Base-by-base conservation (phyloP, 2,329 filamentous ascomycete species). In the Fusarium aywerte region DNA sequence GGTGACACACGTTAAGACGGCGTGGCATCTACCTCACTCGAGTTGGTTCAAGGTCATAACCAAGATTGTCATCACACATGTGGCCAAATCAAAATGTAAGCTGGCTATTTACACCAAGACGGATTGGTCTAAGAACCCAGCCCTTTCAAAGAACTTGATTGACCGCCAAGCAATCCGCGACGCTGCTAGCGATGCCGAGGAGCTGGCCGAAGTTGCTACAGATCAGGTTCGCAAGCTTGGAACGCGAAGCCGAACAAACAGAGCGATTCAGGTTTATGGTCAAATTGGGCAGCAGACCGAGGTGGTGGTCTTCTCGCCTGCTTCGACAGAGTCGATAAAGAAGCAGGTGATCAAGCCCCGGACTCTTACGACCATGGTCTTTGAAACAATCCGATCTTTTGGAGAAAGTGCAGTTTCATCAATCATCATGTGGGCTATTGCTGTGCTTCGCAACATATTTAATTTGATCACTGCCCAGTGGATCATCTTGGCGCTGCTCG, bases 31-130 rank as follows among this genome's bases (percentile, higher is more conserved):
- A 35, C 96, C 96, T 13, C 90, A 93, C 75, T 88, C 90, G 52
- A 84, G 88, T 47, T 86, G 88, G 50, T 97, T 98, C 79, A 90
- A 90, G 71, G 82, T 97, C 21, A 87, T 96, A 58, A 95, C 89
- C 69, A 97, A 97, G 79, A 89, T 97, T 65, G 93, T 97, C 67
- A 96, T 99, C 65, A 97, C 96, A 4, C 93, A 98, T 74, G 86
- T 95, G 62, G 89, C 93, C 51, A 98, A 98, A 80, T 93, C 92
- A 13, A 93, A 91, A 77, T 97, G 93, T 78, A 97, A 96, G 80
- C 86, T 99, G 55, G 91, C 93, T 25, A 87, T 98, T 40, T 97
- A 92, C 79, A 92, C 90, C 52, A 91, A 90, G 73, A 88, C 97
- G n/a, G 91, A 93, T 70, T 98, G 96, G 96, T 85, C 88, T 25